These are phyloP conservation scores for Pleurotus tuber-regium DNA, from an alignment of 768 basidiomycete species.

Conservation along the genomic window DNA sequence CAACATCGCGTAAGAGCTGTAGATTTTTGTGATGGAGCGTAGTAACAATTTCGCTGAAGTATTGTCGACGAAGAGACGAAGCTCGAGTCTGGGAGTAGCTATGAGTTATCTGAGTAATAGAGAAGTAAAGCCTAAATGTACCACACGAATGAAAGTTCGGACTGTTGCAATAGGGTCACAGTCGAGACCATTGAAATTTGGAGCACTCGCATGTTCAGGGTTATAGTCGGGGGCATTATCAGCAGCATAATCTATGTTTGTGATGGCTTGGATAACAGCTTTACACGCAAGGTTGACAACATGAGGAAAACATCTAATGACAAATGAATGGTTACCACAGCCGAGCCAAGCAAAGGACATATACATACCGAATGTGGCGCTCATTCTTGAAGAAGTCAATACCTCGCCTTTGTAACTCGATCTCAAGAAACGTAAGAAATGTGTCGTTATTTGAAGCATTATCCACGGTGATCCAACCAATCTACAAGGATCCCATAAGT, in stretches of 20 bases:
- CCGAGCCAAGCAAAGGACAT: constrained; percentile 2
- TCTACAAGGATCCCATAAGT: constrained; percentile 19
- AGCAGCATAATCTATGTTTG: constrained; percentile 16
- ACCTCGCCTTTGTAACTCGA: constrained; percentile 14
- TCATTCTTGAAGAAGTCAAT: constrained; percentile 22
- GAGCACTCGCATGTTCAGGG: neutral
- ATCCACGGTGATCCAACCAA: constrained; percentile 35
- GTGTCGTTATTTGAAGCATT: constrained; percentile 34
- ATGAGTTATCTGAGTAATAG: constrained; percentile 4
- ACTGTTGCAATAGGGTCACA: constrained; percentile 21
- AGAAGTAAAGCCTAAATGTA: constrained; percentile 13
- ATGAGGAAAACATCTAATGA: constrained; percentile 29
- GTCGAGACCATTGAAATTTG: constrained; percentile 9
- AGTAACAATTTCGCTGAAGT: constrained; percentile 19
- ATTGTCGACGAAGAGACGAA: constrained; percentile 22
- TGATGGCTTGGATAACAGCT: constrained; percentile 24
- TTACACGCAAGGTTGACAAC: constrained; percentile 31
- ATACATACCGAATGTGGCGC: constrained; percentile 23
- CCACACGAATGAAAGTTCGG: constrained; percentile 20
- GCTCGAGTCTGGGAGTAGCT: constrained; percentile 17
- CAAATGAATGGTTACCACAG: constrained; percentile 4
- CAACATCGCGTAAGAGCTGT: constrained; percentile 24
- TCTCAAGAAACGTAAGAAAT: constrained; percentile 22
- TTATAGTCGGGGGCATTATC: constrained; percentile 5
- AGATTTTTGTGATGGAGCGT: constrained; percentile 12